A percentile compares a stretch with the other conserved stretches of the same genome.
Evolutionary conservation across 192 early-diverging fungal genomes (phyloP).

Genomic region (Podila minutissima): DNA sequence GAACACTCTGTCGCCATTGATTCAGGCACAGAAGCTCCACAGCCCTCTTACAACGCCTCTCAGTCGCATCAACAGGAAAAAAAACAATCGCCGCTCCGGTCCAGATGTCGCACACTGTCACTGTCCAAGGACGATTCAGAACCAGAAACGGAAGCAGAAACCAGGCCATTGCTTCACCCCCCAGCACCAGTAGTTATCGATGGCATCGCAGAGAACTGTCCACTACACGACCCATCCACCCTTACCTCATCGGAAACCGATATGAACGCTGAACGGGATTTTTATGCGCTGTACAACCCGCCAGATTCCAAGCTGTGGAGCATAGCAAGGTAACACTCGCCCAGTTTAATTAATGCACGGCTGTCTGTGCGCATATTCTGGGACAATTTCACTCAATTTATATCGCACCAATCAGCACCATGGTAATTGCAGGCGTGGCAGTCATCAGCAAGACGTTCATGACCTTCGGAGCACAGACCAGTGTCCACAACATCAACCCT

Average conservation of each 20-base stretch:
- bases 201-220: background rate
- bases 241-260: background rate
- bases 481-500: constrained; percentile 65
- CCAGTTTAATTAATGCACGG: background rate
- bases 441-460: constrained; percentile 38
- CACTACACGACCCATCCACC: background rate
- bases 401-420: constrained; percentile 5
- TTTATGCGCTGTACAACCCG: constrained; percentile 39
- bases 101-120: too few relatives aligned
- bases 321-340: constrained; percentile 16
- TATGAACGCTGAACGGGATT: background rate
- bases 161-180: too few relatives aligned
- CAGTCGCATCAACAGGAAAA: too few relatives aligned
- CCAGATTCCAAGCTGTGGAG: constrained; percentile 29
- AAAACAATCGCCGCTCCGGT: too few relatives aligned
- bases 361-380: background rate
- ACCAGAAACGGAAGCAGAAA: too few relatives aligned
- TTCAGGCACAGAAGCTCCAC: too few relatives aligned
- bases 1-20: too few relatives aligned
- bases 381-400: too few relatives aligned
- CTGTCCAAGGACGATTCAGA: too few relatives aligned
- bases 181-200: too few relatives aligned
- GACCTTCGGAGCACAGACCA: constrained; percentile 48
- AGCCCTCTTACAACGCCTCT: too few relatives aligned
- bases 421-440: constrained; percentile 38